phyloP scores from a whole-genome alignment of 2,329 filamentous ascomycete species.

The Colletotrichum costaricense region DNA sequence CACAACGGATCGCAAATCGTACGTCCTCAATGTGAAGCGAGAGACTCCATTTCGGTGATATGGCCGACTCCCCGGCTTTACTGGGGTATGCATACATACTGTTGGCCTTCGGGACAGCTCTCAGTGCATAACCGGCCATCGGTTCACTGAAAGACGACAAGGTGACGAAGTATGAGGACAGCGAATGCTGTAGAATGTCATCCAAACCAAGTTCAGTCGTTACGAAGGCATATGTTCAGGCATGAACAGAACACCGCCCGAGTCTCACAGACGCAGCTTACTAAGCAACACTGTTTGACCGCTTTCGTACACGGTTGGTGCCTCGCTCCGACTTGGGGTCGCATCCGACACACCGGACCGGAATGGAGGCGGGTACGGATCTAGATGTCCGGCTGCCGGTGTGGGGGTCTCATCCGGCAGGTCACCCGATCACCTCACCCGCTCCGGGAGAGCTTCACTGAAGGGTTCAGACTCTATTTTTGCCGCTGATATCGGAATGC shows the following conservation, averaged over 20 bases:
- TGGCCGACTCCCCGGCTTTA: background rate
- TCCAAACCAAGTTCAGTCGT: background rate
- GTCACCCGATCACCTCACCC: background rate
- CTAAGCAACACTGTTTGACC: background rate
- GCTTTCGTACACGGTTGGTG: background rate
- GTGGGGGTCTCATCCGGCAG: slow-evolving; percentile 1
- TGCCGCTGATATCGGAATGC: background rate
- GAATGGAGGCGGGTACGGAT: slow-evolving; percentile 1
- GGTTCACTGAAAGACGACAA: background rate
- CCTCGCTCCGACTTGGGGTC: background rate
- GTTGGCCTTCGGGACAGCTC: background rate
- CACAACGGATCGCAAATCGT: background rate
- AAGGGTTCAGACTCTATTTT: background rate
- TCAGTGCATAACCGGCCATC: background rate
- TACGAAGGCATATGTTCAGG: background rate
- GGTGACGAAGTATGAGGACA: background rate
- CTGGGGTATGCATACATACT: background rate
- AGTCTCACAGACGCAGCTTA: background rate
- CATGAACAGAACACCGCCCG: background rate
- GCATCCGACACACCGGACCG: background rate
- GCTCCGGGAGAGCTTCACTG: background rate
- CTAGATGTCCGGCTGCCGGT: background rate
- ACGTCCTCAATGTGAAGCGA: background rate
- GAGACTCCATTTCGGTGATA: background rate
- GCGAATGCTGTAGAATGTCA: no score